phyloP scores from a whole-genome alignment of 2,329 filamentous ascomycete species.

The Scytalidium lignicola region DNA sequence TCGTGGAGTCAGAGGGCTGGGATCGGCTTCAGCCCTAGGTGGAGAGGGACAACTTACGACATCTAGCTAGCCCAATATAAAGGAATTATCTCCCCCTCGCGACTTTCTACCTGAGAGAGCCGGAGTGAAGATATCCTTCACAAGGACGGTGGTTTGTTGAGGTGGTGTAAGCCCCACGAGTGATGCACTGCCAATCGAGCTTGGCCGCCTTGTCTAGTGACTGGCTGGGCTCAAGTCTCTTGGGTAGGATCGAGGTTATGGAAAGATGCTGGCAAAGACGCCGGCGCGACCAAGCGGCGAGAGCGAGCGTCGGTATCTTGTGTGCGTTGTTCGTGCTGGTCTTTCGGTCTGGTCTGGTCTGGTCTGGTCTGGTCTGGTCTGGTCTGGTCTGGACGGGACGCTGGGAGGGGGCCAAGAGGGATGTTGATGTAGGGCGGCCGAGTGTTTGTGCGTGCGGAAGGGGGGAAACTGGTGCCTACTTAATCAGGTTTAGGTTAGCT shows the following conservation, averaged over 20 bases:
- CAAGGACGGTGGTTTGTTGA: not conserved
- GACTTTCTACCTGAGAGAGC: constrained; percentile 28
- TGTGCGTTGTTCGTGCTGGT: not conserved
- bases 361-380: not conserved
- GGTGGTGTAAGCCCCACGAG: not conserved
- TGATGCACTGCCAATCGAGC: not conserved
- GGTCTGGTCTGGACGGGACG: not conserved
- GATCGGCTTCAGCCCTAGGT: not conserved
- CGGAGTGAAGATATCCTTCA: constrained; percentile 25
- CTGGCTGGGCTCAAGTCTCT: not conserved
- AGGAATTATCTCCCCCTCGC: constrained; percentile 26
- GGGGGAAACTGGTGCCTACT: not conserved
- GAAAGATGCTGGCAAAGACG: not conserved
- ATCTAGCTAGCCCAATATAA: constrained; percentile 9
- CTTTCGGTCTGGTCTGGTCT: not conserved
- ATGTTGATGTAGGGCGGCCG: not conserved
- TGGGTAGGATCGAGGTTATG: not conserved
- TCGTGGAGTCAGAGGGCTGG: not conserved
- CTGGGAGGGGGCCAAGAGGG: not conserved
- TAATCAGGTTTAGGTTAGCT: not conserved
- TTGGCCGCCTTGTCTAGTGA: not conserved
- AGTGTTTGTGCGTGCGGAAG: not conserved
- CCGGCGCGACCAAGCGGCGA: not conserved
- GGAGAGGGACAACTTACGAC: constrained; percentile 15
- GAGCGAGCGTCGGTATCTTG: not conserved